phyloP scores from a whole-genome alignment of 2,329 filamentous ascomycete species.

The Elsinoe australis region DNA sequence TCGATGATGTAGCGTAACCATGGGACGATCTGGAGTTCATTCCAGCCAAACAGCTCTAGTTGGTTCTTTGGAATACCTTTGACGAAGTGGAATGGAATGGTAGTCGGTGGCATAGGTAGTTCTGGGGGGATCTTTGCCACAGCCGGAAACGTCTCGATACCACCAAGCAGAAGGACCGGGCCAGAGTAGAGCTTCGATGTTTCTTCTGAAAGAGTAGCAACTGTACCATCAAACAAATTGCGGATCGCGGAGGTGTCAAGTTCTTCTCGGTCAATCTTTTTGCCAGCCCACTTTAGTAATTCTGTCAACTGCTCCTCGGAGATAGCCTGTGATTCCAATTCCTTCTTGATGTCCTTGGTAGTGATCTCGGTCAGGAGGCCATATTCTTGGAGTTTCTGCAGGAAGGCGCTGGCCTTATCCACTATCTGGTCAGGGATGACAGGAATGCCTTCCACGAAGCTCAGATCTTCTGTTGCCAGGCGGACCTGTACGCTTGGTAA shows the following conservation, averaged over 20 bases:
- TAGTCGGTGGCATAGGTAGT: slow-evolving; percentile 70
- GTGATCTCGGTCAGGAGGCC: slow-evolving; percentile 83
- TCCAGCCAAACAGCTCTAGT: slow-evolving; percentile 77
- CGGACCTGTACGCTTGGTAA: slow-evolving; percentile 77
- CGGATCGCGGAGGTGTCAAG: slow-evolving; percentile 62
- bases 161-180: slow-evolving; percentile 67
- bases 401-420: slow-evolving; percentile 59
- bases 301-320: slow-evolving; percentile 68
- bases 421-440: slow-evolving; percentile 72
- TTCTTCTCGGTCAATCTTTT: slow-evolving; percentile 62
- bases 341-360: slow-evolving; percentile 73
- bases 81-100: slow-evolving; percentile 79
- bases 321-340: slow-evolving; percentile 75
- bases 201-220: slow-evolving; percentile 55
- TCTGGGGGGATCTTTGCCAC: slow-evolving; percentile 72
- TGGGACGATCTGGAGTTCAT: slow-evolving; percentile 70
- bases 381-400: slow-evolving; percentile 72
- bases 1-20: slow-evolving; percentile 81
- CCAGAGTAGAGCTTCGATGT: slow-evolving; percentile 50
- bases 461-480: slow-evolving; percentile 60
- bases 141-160: slow-evolving; percentile 67
- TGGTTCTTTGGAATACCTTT: slow-evolving; percentile 59
- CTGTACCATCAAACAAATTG: slow-evolving; percentile 67
- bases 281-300: slow-evolving; percentile 77
- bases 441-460: slow-evolving; percentile 83